Evolutionary conservation across 75 land plant species (phyloP).

Genomic region (Selaginella moellendorffii): DNA sequence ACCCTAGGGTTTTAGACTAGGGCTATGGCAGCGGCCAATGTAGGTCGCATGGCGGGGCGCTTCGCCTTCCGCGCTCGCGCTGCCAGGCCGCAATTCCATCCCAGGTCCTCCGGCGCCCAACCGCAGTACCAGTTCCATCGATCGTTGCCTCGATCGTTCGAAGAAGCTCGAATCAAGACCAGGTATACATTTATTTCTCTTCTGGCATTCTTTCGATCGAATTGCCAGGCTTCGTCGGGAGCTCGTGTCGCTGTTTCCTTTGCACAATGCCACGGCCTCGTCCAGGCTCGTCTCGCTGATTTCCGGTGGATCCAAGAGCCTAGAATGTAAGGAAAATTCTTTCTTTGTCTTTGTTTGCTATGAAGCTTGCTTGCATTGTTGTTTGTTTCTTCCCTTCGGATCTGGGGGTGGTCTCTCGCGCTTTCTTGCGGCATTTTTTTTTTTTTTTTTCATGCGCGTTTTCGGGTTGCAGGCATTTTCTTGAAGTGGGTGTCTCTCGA

Average conservation of each 20-base stretch:
- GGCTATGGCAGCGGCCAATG: background rate
- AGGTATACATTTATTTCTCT: background rate
- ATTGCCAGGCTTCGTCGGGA: background rate
- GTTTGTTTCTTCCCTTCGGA: background rate
- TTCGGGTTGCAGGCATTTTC: background rate
- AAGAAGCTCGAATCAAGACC: background rate
- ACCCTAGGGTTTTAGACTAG: slow-evolving; percentile 1
- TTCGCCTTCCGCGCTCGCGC: background rate
- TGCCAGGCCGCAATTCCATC: background rate
- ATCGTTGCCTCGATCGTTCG: background rate
- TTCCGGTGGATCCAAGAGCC: background rate
- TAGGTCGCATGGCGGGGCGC: background rate
- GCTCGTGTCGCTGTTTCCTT: background rate
- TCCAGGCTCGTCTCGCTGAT: background rate
- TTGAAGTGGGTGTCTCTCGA: background rate
- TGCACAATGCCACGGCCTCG: background rate
- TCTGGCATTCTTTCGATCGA: background rate
- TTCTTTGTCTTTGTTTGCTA: background rate
- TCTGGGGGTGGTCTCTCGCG: background rate
- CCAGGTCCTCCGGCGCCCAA: background rate
- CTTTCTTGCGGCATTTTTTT: background rate
- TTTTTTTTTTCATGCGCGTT: background rate
- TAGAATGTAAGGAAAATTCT: background rate
- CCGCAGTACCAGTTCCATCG: background rate
- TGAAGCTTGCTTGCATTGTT: background rate